A percentile compares a stretch with the other conserved stretches of the same genome.
These are phyloP conservation scores for Penicillium sp. DNA, from an alignment of 2,329 filamentous ascomycete species.

Conservation along the genomic window DNA sequence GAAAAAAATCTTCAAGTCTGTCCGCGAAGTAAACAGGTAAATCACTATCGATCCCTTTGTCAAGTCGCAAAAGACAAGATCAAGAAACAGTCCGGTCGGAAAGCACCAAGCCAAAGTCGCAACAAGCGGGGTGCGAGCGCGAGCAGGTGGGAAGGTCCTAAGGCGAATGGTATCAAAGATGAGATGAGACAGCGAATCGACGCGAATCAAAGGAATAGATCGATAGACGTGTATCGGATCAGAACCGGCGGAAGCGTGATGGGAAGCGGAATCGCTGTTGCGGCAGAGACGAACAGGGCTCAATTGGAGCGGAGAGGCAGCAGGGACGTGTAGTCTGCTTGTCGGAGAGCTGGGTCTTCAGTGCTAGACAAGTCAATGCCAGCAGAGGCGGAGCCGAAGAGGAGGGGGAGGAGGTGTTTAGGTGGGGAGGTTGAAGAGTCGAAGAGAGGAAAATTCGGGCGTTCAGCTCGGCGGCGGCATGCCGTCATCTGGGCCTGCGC, in stretches of 20 bases:
- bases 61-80: neutral
- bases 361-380: slow-evolving; percentile 52
- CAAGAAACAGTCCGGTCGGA: slow-evolving; percentile 1
- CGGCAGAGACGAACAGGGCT: slow-evolving; percentile 1
- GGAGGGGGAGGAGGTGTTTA: slow-evolving; percentile 23
- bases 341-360: slow-evolving; percentile 30
- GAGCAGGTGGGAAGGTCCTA: neutral
- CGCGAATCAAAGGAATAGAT: neutral
- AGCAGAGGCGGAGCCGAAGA: slow-evolving; percentile 37
- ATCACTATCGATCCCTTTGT: neutral
- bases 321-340: slow-evolving; percentile 3
- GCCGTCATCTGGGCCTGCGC: slow-evolving; percentile 19
- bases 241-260: slow-evolving; percentile 1
- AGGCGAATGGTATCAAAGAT: neutral
- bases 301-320: slow-evolving; percentile 14
- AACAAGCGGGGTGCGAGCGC: neutral
- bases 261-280: too few species aligned
- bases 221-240: neutral
- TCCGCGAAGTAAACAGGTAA: slow-evolving; percentile 2
- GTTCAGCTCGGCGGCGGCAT: slow-evolving; percentile 24
- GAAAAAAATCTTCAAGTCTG: slow-evolving; percentile 7
- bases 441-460: slow-evolving; percentile 27
- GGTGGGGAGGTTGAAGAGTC: slow-evolving; percentile 19
- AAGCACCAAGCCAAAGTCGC: slow-evolving; percentile 3
- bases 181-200: neutral